Evolutionary conservation across 192 early-diverging fungal genomes (phyloP), one percentile per base, ranked within the genome.

Genomic region (Coemansia pectinata): DNA sequence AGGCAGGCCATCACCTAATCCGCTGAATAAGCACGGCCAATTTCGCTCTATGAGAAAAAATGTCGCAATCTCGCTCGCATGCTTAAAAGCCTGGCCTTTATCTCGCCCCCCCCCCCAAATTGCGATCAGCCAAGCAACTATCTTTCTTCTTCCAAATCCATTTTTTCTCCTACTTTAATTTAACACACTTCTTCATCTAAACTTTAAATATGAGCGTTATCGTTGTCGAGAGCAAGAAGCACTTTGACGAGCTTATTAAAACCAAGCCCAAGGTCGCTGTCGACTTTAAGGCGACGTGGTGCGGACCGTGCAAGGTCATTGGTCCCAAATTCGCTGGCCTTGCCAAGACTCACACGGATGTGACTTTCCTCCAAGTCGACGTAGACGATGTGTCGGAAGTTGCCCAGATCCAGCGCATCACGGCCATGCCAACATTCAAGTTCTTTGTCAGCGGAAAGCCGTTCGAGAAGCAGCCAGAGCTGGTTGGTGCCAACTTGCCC

Each of bases 391-490:
- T 78, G 44, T 31, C 44, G 65, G 81, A 84, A 42, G 42, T 79
- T 61, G 85, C 87, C 17, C 31, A 55, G 23, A 17, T 21, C 6
- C 83, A 73, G 62, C 48, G 70, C 1, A 77, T 93, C 65, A 75
- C 81, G 2, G 89, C 91, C 53, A 93, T 91, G 90, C 91, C 91
- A 7, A 93, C 91, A n/a, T 95, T 95, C 87, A 85, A 88, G 69
- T 78, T 91, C 69, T 90, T 87, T 86, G 52, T 86, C 67, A 69
- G 85, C 23, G 89, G 89, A 58, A 52, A 81, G 57, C 81, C 85
- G 67, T 72, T 89, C 39, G 83, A 69, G n/a, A 88, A 61, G 3
- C 44, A 15, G 53, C 53, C 53, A 1, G 61, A 62, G 50, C 36
- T 76, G 65, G 57, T 76, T 66, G 72, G 72, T 36, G 78, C 78